Base-by-base conservation (phyloP, 2,329 filamentous ascomycete genomes). In the Didymella segeticola region DNA sequence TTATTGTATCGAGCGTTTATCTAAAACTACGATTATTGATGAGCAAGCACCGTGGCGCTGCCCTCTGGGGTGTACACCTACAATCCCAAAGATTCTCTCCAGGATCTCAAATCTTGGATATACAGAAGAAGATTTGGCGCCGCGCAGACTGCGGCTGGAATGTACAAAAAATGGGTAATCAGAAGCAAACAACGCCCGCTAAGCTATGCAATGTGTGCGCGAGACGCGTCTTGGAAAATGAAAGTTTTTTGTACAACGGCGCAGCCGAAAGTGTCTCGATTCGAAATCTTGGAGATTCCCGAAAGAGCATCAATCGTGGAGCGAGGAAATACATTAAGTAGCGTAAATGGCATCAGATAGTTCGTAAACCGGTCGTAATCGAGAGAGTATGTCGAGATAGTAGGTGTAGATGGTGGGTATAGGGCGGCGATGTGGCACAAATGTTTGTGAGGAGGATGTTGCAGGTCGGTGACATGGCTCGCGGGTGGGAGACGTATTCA, bases 111-210 rank as follows among this genome's bases (percentile, higher is more conserved):
- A 54, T 53, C 42, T 51, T 47, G 41, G 19, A 42, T 51, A 37
- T 51, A 47, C 30, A 50, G 22, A 39, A 48, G 41, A 41, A 15
- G 43, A 46, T 11, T 41, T 30, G 48, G n/a, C n/a, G n/a, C n/a
- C 37, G 15, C 50, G 42, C 48, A 57, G 20, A 36, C 23, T 41
- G 43, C 52, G 41, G 53, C 46, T 41, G 41, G 42, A 50, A 34
- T 60, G 29, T 56, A 41, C 25, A 58, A 58, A 50, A 48, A 43
- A 47, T 45, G 48, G 39, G 52, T 36, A 61, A 42, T 61, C 48
- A 36, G 42, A 56, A 51, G 23, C 36, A 55, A 50, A 56, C 22
- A 70, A 72, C 68, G 67, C 71, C 71, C 68, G 68, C 71, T 69
- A 69, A 61, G 64, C 60, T 61, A 65, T 67, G 63, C 62, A 53